Evolutionary conservation across 2,329 filamentous ascomycete species (phyloP).

Genomic region (Epichloe baconii): DNA sequence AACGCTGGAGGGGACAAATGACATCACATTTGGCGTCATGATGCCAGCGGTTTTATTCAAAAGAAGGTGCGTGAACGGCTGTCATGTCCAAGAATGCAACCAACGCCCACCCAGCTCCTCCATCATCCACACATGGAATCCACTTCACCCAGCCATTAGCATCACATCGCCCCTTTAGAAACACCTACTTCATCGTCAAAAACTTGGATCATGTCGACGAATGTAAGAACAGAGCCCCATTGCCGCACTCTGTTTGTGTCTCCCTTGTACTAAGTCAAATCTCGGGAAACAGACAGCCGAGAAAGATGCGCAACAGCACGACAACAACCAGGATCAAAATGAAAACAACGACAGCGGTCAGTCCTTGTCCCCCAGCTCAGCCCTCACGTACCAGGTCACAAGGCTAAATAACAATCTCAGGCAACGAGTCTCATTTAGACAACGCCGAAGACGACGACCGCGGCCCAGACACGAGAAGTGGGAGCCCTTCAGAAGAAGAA

Average conservation of each 20-base stretch:
- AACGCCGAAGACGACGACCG: slow-evolving; percentile 7
- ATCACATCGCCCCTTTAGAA: too few species aligned
- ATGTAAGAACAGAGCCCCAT: neutral
- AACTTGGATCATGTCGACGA: neutral
- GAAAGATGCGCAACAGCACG: neutral
- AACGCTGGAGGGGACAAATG: neutral
- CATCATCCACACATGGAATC: too few species aligned
- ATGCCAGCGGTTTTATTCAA: neutral
- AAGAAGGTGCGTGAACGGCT: neutral
- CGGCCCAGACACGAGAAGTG: slow-evolving; percentile 5
- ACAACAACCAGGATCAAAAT: neutral
- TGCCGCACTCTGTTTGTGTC: too few species aligned
- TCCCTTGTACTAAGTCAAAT: too few species aligned
- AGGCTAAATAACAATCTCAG: neutral
- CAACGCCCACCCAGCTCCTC: neutral
- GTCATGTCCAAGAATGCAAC: neutral
- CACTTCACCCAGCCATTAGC: too few species aligned
- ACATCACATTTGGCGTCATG: neutral
- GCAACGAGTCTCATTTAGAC: slow-evolving; percentile 4
- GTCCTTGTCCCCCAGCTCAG: neutral
- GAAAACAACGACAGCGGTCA: neutral
- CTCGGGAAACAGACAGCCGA: neutral
- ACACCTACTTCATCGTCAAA: neutral
- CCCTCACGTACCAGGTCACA: neutral
- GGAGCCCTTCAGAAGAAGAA: slow-evolving; percentile 9